These are phyloP conservation scores for Austropuccinia psidii DNA, from an alignment of 1,284 basidiomycete genomes.

Conservation along the genomic window DNA sequence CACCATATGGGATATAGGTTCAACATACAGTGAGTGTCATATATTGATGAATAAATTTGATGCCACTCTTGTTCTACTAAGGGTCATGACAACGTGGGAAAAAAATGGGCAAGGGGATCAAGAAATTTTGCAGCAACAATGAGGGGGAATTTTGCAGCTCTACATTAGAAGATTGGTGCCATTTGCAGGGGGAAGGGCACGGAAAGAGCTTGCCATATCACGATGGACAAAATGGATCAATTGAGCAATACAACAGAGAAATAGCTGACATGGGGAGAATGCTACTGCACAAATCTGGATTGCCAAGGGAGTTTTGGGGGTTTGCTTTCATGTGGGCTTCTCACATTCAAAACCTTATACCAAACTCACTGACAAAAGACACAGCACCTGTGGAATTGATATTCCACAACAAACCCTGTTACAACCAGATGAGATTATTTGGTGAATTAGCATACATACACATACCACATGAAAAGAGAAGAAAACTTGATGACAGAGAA, in stretches of 20 bases:
- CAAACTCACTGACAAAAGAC: background rate
- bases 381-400: background rate
- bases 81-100: too few species aligned
- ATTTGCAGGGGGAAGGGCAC: background rate
- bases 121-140: background rate
- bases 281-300: background rate
- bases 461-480: background rate
- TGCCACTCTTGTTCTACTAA: too few species aligned
- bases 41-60: too few species aligned
- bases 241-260: background rate
- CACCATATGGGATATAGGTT: too few species aligned
- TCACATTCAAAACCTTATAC: background rate
- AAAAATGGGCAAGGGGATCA: background rate
- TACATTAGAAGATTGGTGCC: background rate
- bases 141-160: background rate
- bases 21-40: too few species aligned
- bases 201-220: background rate
- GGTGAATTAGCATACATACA: background rate
- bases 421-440: background rate
- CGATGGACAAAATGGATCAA: slow-evolving; percentile 12
- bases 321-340: background rate
- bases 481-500: background rate
- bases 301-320: background rate
- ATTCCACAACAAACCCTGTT: background rate
- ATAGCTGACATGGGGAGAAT: slow-evolving; percentile 19